Percentiles rank a stretch among this genome's conserved stretches.
Evolutionary conservation across 306 rosid genomes (phyloP).

Genomic region (Myrica gale): DNA sequence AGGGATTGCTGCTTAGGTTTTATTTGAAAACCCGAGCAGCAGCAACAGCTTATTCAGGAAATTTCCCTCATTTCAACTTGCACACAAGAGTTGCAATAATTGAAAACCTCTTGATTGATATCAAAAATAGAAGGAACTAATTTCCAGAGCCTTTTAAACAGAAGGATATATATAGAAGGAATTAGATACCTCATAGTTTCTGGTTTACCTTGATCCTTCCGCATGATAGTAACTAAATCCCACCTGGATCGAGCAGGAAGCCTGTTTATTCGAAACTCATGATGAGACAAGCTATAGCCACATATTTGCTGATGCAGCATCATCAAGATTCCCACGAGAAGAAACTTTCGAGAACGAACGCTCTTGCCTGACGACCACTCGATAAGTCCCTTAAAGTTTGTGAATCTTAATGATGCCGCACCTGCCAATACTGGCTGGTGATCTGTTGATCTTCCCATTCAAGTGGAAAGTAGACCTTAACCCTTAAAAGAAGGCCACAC

Average conservation of each 20-base stretch:
- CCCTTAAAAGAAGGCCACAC: slow-evolving; percentile 21
- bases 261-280: background rate
- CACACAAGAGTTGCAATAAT: background rate
- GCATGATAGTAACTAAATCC: background rate
- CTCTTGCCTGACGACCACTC: background rate
- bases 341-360: background rate
- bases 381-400: slow-evolving; percentile 27
- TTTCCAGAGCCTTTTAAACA: background rate
- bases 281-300: slow-evolving; percentile 33
- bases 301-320: slow-evolving; percentile 76
- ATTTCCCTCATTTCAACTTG: background rate
- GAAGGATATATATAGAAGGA: background rate
- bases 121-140: background rate
- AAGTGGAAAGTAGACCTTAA: slow-evolving; percentile 32
- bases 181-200: background rate
- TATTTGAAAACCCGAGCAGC: background rate
- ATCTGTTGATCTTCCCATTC: slow-evolving; percentile 19
- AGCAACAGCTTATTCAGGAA: background rate
- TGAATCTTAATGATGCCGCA: slow-evolving; percentile 70
- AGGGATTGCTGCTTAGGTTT: background rate
- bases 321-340: slow-evolving; percentile 81
- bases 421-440: slow-evolving; percentile 41
- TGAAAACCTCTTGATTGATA: background rate
- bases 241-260: background rate
- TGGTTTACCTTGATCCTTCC: background rate